Conservation (phyloP, 2,329 filamentous ascomycete species). For the Trichophyton schoenleinii region DNA sequence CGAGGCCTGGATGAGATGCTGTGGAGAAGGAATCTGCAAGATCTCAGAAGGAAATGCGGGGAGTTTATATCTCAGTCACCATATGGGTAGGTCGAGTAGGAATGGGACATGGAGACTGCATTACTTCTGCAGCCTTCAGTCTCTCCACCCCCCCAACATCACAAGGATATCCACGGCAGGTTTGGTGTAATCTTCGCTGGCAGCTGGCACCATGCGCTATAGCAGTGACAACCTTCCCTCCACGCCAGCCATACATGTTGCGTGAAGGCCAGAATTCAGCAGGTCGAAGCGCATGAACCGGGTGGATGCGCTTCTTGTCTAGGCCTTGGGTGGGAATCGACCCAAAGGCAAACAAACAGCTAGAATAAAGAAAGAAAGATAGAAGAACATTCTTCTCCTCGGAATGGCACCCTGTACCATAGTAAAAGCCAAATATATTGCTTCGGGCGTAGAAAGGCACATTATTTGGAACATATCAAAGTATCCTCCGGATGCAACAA, state of each 20-base stretch:
- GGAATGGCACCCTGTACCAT: background rate
- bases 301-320: conserved; percentile 4
- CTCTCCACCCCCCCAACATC: background rate
- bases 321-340: background rate
- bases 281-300: conserved; percentile 4
- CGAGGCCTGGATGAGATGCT: background rate
- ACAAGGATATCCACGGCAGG: background rate
- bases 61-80: conserved; percentile 1
- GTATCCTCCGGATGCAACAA: conserved; percentile 1
- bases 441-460: background rate
- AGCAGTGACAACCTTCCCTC: background rate
- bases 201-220: background rate
- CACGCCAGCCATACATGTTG: background rate
- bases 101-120: background rate
- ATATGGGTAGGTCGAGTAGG: background rate
- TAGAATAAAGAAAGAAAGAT: background rate
- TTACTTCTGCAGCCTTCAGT: background rate
- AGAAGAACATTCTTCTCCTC: conserved; percentile 2
- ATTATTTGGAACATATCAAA: background rate
- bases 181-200: background rate
- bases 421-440: background rate
- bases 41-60: background rate
- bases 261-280: background rate
- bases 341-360: background rate
- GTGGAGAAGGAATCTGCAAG: conserved; percentile 1